These are phyloP conservation scores for Venturia effusa DNA, from an alignment of 2,329 filamentous ascomycete genomes.

Conservation along the genomic window DNA sequence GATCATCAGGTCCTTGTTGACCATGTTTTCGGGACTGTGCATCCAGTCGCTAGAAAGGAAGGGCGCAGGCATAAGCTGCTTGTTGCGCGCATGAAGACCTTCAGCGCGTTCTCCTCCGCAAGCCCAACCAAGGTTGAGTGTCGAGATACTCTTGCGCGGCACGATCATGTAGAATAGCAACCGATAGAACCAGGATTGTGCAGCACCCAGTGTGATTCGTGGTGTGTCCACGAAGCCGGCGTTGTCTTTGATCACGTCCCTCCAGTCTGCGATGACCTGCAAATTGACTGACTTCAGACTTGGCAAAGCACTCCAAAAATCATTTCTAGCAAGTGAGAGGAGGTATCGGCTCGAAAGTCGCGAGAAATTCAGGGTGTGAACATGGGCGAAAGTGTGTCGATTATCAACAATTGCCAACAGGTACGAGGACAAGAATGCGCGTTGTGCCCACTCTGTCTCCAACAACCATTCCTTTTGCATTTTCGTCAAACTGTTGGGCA, in stretches of 20 bases:
- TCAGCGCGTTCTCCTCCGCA: slow-evolving; percentile 57
- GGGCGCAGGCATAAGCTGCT: slow-evolving; percentile 52
- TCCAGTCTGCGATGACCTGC: slow-evolving; percentile 56
- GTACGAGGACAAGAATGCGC: slow-evolving; percentile 57
- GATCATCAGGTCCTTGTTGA: slow-evolving; percentile 12
- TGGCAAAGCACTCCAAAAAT: slow-evolving; percentile 52
- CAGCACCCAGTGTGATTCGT: slow-evolving; percentile 39
- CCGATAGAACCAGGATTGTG: slow-evolving; percentile 40
- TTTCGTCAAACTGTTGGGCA: slow-evolving; percentile 45
- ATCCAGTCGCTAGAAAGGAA: slow-evolving; percentile 30
- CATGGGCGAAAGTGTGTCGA: slow-evolving; percentile 37
- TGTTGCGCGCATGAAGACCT: slow-evolving; percentile 51
- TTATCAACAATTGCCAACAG: slow-evolving; percentile 55
- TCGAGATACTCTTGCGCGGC: slow-evolving; percentile 39
- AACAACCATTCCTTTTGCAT: slow-evolving; percentile 59
- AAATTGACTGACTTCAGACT: slow-evolving; percentile 45
- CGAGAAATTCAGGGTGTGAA: slow-evolving; percentile 52
- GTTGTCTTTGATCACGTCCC: slow-evolving; percentile 43
- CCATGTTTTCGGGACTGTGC: slow-evolving; percentile 9
- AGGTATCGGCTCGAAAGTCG: slow-evolving; percentile 54
- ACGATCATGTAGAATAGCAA: slow-evolving; percentile 43
- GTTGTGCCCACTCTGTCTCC: slow-evolving; percentile 58
- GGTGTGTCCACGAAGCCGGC: slow-evolving; percentile 40
- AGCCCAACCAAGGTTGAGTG: slow-evolving; percentile 54
- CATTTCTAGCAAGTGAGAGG: slow-evolving; percentile 40